Evolutionary conservation across 176 grass and related monocot species (phyloP), one percentile per base, ranked within the genome.

Genomic region (Avena sativa): DNA sequence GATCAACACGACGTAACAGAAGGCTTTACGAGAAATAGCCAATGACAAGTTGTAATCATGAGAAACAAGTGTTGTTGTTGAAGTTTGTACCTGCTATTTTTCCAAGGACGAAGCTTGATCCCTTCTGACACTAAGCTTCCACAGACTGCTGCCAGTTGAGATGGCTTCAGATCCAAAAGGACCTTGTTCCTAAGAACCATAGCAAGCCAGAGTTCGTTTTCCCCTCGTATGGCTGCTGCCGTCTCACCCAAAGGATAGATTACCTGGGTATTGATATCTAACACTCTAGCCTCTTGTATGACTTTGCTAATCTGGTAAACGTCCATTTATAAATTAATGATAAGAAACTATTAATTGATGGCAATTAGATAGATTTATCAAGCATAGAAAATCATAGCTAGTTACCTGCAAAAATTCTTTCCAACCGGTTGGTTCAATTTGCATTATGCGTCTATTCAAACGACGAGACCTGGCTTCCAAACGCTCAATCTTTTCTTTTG

Each of bases 381-480:
- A 63, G 74, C 55, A 71, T 82, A 56, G 40, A 87, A 80, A 60
- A 70, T 61, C 26, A 82, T 81, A 87, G 10, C 87, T 32, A 32
- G 2, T 76, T 74, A 98, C 96, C 93, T 98, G 93, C 60, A 98
- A 87, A 90, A 98, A 98, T 89, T 98, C 96, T 81, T 94, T 98
- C 96, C 96, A 98, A 81, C 96, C 96, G 3, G 96, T 95, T 60
- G 96, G 96, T 87, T 98, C 96, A 88, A 98, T 98, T 92, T 98
- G 96, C 72, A 71, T 81, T 86, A 98, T 90, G 72, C 96, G 90
- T 60, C 85, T 79, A 80, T 82, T 88, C 76, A 98, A 88, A 58
- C 93, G 89, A 70, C 79, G 79, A 5, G 90, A 89, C 88, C 96
- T 94, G 89, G 96, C 86, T 57, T 96, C 82, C 79, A 96, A 89